Percentiles rank a stretch among this genome's conserved stretches.
These are phyloP conservation scores for Trichoderma gracile DNA, from an alignment of 2,329 filamentous ascomycete genomes.

Conservation along the genomic window DNA sequence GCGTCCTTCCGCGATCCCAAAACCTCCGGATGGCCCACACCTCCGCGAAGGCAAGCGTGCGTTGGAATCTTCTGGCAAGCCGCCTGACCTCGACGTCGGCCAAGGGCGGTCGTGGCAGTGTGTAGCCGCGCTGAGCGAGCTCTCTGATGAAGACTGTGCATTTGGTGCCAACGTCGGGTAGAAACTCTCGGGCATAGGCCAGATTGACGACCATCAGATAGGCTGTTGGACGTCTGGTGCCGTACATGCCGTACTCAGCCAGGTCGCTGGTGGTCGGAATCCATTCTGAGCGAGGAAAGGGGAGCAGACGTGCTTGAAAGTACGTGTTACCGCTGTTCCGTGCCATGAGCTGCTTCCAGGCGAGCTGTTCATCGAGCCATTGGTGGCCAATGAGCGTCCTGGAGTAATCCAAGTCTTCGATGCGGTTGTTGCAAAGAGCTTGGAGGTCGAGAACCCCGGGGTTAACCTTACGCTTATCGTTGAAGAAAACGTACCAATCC, in stretches of 20 bases:
- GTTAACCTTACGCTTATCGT: background rate
- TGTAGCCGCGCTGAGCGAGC: background rate
- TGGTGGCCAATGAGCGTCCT: background rate
- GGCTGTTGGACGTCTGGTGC: background rate
- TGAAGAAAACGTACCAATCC: background rate
- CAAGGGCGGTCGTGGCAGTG: background rate
- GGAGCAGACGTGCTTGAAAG: background rate
- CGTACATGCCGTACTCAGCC: background rate
- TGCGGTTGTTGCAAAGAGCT: background rate
- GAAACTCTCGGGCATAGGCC: background rate
- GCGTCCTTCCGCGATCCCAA: too few relatives aligned
- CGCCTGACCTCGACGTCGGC: background rate
- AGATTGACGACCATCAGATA: constrained; percentile 5
- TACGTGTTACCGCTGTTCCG: background rate
- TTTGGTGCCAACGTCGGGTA: background rate
- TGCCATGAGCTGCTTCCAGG: background rate
- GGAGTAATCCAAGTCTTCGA: background rate
- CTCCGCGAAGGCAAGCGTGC: background rate
- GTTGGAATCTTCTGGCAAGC: background rate
- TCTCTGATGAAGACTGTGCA: background rate
- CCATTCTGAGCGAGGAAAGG: constrained; percentile 1
- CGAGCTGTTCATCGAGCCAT: background rate
- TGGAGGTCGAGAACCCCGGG: background rate
- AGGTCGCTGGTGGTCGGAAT: background rate
- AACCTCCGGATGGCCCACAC: background rate